Evolutionary conservation across 2,329 filamentous ascomycete species (phyloP).

Genomic region (Clarireedia sp.): DNA sequence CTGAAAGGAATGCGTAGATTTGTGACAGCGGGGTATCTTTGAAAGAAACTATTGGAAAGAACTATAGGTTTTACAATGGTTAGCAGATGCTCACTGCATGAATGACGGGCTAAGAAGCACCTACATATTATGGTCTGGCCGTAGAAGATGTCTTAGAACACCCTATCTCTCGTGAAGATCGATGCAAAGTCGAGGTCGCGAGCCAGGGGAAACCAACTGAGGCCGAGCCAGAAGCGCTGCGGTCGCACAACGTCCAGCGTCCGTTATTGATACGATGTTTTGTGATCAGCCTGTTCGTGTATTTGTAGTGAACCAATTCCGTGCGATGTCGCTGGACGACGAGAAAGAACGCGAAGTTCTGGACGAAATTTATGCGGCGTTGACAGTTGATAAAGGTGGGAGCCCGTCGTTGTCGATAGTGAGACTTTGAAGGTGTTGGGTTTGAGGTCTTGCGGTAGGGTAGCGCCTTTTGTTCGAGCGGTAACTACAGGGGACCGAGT

Average conservation of each 20-base stretch:
- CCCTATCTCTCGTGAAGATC: background rate
- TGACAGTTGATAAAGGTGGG: background rate
- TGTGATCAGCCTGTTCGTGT: background rate
- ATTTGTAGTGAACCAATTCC: no score
- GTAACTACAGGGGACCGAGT: background rate
- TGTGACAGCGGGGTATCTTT: constrained; percentile 25
- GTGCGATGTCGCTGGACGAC: no score
- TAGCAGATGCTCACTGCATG: background rate
- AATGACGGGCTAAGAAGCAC: background rate
- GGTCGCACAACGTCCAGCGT: constrained; percentile 5
- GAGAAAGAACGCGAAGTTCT: no score
- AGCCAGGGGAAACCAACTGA: background rate
- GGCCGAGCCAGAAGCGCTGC: background rate
- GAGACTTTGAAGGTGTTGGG: background rate
- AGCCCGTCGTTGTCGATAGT: background rate
- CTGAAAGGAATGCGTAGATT: constrained; percentile 8
- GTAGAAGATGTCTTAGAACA: background rate
- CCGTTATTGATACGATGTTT: background rate
- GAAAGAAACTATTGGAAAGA: constrained; percentile 16
- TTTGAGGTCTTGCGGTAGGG: constrained; percentile 1
- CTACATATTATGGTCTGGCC: constrained; percentile 3
- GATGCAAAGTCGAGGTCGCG: background rate
- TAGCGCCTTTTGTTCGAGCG: constrained; percentile 4
- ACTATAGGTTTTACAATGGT: background rate
- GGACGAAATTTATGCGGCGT: background rate